Evolutionary conservation across 2,329 filamentous ascomycete genomes (phyloP), one percentile per base, ranked within the genome.

Genomic region (Penicillium aurantiogriseum): DNA sequence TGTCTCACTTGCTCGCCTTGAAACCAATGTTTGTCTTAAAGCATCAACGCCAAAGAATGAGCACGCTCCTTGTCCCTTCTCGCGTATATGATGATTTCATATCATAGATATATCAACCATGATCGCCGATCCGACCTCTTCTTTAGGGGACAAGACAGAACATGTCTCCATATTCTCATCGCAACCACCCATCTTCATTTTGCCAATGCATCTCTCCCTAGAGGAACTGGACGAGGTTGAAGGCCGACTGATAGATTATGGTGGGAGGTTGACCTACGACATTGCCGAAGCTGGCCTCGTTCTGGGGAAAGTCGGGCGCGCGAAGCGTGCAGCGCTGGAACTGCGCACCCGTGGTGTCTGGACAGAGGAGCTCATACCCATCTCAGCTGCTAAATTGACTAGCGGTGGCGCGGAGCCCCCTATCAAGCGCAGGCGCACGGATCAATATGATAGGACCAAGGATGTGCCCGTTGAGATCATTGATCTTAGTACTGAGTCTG

Each of bases 311-410:
- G 81, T 96, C 35, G 80, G 81, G 0, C 87, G 85, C 54, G 87
- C 84, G 62, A 83, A 85, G 66, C 83, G 93, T 19, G 91, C 91
- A 0, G 80, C 84, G 46, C 87, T 95, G 65, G 93, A 97, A 74
- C 77, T 97, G 59, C 82, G 90, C 52, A 82, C 84, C 7, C 82
- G 85, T 45, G 87, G 85, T 15, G 65, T 96, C 2, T 77, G 73
- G 71, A 78, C 76, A 42, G 71, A 80, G 51, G 74, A 79, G 49
- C 52, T 67, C 29, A 13, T 54, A 8, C 27, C 27, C 0, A 40
- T 5, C 8, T 17, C 31, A 10, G 44, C 39, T 29, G 42, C 54
- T 9, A 48, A 39, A 9, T 23, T 44, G 27, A 44, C 38, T 17
- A 23, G 50, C 4, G 23, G 29, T 13, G 29, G 25, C 8, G 4